These are phyloP conservation scores for Apophysomyces trapeziformis DNA, from an alignment of 371 early-diverging fungal genomes.

Conservation along the genomic window DNA sequence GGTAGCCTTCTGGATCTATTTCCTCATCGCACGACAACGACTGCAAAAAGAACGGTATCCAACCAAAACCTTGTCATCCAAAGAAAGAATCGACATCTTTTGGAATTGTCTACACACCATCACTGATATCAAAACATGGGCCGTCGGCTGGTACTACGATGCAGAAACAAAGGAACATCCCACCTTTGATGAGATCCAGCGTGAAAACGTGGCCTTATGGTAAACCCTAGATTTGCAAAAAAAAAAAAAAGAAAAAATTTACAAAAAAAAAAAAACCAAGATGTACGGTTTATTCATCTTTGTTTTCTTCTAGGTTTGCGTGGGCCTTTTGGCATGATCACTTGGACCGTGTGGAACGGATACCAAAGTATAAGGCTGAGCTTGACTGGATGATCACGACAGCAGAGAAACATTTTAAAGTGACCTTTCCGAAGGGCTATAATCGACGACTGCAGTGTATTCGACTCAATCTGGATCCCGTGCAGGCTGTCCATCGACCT, in stretches of 20 bases:
- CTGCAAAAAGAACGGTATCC: constrained; percentile 34
- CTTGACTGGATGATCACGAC: constrained; percentile 49
- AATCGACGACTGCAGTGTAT: constrained; percentile 59
- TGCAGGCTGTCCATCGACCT: constrained; percentile 66
- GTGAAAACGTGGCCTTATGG: constrained; percentile 58
- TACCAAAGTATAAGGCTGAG: constrained; percentile 43
- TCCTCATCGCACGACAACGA: constrained; percentile 27
- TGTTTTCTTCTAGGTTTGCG: constrained; percentile 44
- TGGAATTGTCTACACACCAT: constrained; percentile 51
- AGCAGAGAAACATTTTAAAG: constrained; percentile 43
- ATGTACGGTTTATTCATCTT: not conserved
- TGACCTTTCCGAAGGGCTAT: constrained; percentile 55
- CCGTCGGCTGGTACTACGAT: constrained; percentile 57
- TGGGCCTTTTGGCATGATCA: constrained; percentile 62
- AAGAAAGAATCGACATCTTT: constrained; percentile 40
- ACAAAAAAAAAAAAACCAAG: not conserved
- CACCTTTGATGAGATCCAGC: constrained; percentile 43
- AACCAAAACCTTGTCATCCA: constrained; percentile 19
- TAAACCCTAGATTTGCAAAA: constrained; percentile 17
- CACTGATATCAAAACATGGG: constrained; percentile 44
- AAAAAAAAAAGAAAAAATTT: not conserved
- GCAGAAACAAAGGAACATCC: constrained; percentile 40
- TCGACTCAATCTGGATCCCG: constrained; percentile 63
- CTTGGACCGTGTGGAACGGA: constrained; percentile 37
- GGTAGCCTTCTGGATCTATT: constrained; percentile 48